A percentile compares a stretch with the other conserved stretches of the same genome.
phyloP scores from a whole-genome alignment of 1,284 basidiomycete genomes.

The Trichosporon sp. region DNA sequence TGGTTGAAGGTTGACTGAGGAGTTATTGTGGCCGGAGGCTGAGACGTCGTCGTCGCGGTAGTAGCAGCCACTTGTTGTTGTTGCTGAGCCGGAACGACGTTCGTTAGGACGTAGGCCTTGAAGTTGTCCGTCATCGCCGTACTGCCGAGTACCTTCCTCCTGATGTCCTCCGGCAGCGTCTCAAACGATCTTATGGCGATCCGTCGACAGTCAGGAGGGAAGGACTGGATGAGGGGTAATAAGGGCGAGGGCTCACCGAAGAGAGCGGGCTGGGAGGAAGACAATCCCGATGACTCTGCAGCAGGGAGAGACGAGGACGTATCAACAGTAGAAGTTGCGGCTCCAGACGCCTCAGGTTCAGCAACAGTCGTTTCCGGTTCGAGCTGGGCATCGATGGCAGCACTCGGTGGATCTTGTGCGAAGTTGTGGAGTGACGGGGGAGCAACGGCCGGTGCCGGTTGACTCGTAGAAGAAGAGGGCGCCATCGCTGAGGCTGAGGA shows the following conservation, averaged over 20 bases:
- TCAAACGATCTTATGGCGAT: neutral
- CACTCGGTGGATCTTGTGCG: neutral
- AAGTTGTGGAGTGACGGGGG: neutral
- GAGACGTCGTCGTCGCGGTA: too few species aligned
- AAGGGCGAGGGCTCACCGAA: neutral
- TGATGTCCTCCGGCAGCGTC: neutral
- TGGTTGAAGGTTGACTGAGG: too few species aligned
- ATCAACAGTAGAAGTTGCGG: too few species aligned
- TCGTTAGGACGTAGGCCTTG: neutral
- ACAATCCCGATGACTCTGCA: too few species aligned
- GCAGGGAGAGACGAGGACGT: too few species aligned
- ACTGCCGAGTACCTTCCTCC: neutral
- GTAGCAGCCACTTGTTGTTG: neutral
- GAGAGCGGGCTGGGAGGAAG: neutral
- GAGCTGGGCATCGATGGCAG: neutral
- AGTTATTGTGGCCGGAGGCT: too few species aligned
- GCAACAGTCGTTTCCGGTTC: neutral
- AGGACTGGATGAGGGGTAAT: neutral
- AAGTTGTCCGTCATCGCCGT: neutral
- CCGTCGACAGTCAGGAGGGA: neutral
- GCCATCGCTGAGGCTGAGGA: neutral
- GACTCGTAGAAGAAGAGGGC: neutral
- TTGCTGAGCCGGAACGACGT: neutral
- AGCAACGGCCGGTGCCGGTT: too few species aligned
- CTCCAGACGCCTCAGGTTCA: too few species aligned